Conservation (phyloP, 1,284 basidiomycete species). For the Grifola frondosa region DNA sequence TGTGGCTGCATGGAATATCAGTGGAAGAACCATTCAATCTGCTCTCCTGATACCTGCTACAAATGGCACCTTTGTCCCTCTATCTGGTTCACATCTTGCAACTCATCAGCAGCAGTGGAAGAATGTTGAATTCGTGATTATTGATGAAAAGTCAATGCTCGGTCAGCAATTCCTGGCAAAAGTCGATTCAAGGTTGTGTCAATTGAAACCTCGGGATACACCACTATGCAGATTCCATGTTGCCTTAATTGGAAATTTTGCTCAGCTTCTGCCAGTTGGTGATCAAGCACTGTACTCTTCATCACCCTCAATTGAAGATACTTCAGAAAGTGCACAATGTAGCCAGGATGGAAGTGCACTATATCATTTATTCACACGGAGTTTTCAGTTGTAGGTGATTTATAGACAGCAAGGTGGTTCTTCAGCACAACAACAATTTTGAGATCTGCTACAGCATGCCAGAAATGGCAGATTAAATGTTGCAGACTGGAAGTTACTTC, state of each 20-base stretch:
- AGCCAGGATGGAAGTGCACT: not conserved
- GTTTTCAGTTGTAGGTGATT: not conserved
- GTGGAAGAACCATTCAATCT: not conserved
- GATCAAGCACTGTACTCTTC: not conserved
- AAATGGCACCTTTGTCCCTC: not conserved
- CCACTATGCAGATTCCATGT: conserved; percentile 3
- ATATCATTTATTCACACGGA: not conserved
- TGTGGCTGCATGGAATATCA: conserved; percentile 3
- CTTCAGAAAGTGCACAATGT: not conserved
- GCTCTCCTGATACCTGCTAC: conserved; percentile 1
- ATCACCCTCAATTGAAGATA: not conserved
- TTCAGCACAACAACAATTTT: not conserved
- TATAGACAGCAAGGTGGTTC: too few relatives aligned
- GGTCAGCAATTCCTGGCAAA: not conserved
- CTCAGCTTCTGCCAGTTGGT: not conserved
- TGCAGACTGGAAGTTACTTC: not conserved
- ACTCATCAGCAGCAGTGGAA: not conserved
- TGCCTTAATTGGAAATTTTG: not conserved
- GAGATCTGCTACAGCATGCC: not conserved
- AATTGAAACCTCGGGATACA: not conserved
- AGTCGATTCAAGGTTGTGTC: not conserved
- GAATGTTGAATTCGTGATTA: not conserved
- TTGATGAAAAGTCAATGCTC: conserved; percentile 4
- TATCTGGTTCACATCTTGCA: too few relatives aligned
- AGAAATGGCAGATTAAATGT: not conserved